These are phyloP conservation scores for Fereydounia khargensis DNA, from an alignment of 1,284 basidiomycete genomes.

Conservation along the genomic window DNA sequence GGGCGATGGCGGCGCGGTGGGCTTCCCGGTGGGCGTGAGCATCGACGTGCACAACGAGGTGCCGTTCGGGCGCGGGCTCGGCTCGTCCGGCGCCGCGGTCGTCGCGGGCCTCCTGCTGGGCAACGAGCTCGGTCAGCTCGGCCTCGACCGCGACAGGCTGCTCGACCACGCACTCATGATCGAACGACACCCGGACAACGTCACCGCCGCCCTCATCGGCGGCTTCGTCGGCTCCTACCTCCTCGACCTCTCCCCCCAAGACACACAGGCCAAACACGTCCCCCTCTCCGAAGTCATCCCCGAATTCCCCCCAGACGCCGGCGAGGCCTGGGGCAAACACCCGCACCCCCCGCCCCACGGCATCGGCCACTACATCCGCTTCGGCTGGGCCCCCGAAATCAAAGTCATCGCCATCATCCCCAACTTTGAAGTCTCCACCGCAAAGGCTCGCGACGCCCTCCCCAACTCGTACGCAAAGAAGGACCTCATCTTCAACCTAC, in stretches of 20 bases:
- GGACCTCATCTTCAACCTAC: slow-evolving; percentile 93
- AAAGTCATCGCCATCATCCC: slow-evolving; percentile 94
- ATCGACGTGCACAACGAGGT: slow-evolving; percentile 89
- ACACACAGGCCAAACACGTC: slow-evolving; percentile 73
- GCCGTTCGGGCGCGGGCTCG: slow-evolving; percentile 93
- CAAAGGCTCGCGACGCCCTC: slow-evolving; percentile 84
- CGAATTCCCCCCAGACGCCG: slow-evolving; percentile 90
- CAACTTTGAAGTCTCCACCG: slow-evolving; percentile 92
- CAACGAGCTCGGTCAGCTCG: slow-evolving; percentile 74
- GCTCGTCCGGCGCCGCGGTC: slow-evolving; percentile 95
- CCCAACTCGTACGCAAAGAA: slow-evolving; percentile 80
- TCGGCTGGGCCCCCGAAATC: slow-evolving; percentile 82
- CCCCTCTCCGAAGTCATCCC: slow-evolving; percentile 94
- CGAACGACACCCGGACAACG: slow-evolving; percentile 98
- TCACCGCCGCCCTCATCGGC: slow-evolving; percentile 92
- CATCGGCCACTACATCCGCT: slow-evolving; percentile 92
- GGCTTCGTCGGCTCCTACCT: slow-evolving; percentile 98
- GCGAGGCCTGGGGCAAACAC: slow-evolving; percentile 80
- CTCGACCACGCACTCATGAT: slow-evolving; percentile 99
- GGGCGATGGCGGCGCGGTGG: slow-evolving; percentile 65
- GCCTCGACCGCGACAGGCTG: slow-evolving; percentile 70
- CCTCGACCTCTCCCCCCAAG: slow-evolving; percentile 67
- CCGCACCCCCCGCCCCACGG: slow-evolving; percentile 84
- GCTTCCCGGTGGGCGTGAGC: slow-evolving; percentile 66
- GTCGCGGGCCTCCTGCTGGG: slow-evolving; percentile 92